A percentile compares a stretch with the other conserved stretches of the same genome.
phyloP scores from a whole-genome alignment of 805 yeast species.

The Torulaspora delbrueckii region DNA sequence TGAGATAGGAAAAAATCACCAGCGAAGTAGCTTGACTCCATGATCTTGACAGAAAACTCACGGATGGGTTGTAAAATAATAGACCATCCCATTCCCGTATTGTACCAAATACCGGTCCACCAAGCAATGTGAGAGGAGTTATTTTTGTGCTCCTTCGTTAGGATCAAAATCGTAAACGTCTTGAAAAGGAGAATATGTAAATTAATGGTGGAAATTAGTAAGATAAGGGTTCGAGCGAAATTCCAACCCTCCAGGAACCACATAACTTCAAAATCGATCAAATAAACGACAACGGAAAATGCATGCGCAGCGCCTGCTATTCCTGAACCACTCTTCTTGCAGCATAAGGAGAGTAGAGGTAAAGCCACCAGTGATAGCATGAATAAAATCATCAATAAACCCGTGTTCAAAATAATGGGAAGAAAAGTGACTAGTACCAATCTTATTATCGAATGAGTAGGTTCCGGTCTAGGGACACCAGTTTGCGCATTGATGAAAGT shows the following conservation, averaged over 20 bases:
- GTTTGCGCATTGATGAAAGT: slow-evolving; percentile 81
- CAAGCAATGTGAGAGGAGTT: slow-evolving; percentile 62
- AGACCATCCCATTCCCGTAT: slow-evolving; percentile 57
- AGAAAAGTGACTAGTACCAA: slow-evolving; percentile 47
- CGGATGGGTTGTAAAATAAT: slow-evolving; percentile 58
- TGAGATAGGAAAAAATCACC: slow-evolving; percentile 61
- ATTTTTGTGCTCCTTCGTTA: slow-evolving; percentile 59
- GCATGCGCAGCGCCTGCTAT: slow-evolving; percentile 56
- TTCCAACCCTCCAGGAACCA: slow-evolving; percentile 68
- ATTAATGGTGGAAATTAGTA: slow-evolving; percentile 51
- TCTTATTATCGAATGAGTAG: slow-evolving; percentile 58
- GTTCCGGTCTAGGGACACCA: slow-evolving; percentile 55
- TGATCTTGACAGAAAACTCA: slow-evolving; percentile 57
- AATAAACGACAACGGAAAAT: slow-evolving; percentile 48
- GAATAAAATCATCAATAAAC: slow-evolving; percentile 36
- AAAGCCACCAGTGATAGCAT: slow-evolving; percentile 45
- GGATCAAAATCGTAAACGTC: slow-evolving; percentile 42
- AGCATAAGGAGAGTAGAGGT: slow-evolving; percentile 43
- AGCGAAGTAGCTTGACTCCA: slow-evolving; percentile 64
- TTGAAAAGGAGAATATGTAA: slow-evolving; percentile 58
- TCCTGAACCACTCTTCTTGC: slow-evolving; percentile 44
- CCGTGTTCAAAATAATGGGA: slow-evolving; percentile 44
- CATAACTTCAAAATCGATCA: slow-evolving; percentile 54
- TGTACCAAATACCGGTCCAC: slow-evolving; percentile 77
- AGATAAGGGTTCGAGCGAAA: slow-evolving; percentile 53